Percentiles rank a stretch among this genome's conserved stretches.
phyloP scores from a whole-genome alignment of 768 basidiomycete species.

The Lanmaoa rubissima region DNA sequence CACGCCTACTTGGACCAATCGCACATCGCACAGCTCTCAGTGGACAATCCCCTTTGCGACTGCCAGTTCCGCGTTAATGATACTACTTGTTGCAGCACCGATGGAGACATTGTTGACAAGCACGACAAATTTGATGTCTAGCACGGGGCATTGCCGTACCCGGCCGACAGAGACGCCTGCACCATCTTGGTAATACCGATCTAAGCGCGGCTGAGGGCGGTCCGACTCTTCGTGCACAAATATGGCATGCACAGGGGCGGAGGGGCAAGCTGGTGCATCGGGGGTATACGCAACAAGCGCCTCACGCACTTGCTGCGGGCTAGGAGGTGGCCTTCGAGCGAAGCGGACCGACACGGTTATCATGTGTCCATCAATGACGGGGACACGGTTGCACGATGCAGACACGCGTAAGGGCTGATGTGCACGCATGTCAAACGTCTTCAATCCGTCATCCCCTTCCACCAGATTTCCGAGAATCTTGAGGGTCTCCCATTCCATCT shows the following conservation, averaged over 20 bases:
- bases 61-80: slow-evolving; percentile 98
- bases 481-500: slow-evolving; percentile 98
- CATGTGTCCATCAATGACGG: slow-evolving; percentile 94
- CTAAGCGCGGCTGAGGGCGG: slow-evolving; percentile 90
- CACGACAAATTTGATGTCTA: slow-evolving; percentile 96
- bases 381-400: slow-evolving; percentile 92
- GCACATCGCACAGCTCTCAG: not conserved
- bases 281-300: slow-evolving; percentile 73
- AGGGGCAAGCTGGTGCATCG: slow-evolving; percentile 78
- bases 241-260: slow-evolving; percentile 80
- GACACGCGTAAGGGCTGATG: slow-evolving; percentile 82
- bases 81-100: slow-evolving; percentile 94
- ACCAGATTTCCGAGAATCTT: slow-evolving; percentile 91
- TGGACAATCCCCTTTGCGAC: slow-evolving; percentile 64
- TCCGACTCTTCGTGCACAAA: slow-evolving; percentile 92
- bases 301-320: slow-evolving; percentile 82
- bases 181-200: slow-evolving; percentile 86
- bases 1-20: slow-evolving; percentile 2
- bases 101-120: slow-evolving; percentile 92
- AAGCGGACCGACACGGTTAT: slow-evolving; percentile 90
- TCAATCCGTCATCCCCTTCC: slow-evolving; percentile 50
- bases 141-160: slow-evolving; percentile 84
- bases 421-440: slow-evolving; percentile 83
- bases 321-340: slow-evolving; percentile 72
- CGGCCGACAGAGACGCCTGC: slow-evolving; percentile 90